phyloP scores from a whole-genome alignment of 2,329 filamentous ascomycete species.

The Endoconidiophora laricicola region DNA sequence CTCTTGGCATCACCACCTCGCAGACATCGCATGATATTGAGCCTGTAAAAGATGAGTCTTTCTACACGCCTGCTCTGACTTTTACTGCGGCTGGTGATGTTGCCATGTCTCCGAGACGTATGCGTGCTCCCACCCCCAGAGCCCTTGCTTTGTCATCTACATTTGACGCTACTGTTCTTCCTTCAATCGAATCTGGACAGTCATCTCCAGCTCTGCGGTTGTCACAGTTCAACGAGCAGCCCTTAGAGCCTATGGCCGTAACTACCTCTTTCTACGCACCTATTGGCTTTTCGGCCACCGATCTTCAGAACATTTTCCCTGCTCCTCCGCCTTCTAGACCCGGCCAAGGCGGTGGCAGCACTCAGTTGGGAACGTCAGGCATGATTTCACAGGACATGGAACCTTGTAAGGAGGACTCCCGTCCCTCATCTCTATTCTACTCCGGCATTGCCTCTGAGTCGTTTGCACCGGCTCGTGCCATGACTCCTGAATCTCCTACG shows the following conservation, averaged over 20 bases:
- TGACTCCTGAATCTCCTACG: background rate
- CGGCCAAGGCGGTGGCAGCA: too few species aligned
- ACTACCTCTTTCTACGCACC: slow-evolving; percentile 6
- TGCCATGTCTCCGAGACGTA: background rate
- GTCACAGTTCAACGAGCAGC: slow-evolving; percentile 1
- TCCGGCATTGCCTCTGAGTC: slow-evolving; percentile 1
- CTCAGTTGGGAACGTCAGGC: slow-evolving; percentile 3
- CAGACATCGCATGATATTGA: slow-evolving; percentile 18
- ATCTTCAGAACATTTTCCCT: slow-evolving; percentile 12
- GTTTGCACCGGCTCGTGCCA: slow-evolving; percentile 1
- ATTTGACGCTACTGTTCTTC: slow-evolving; percentile 7
- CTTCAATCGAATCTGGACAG: background rate
- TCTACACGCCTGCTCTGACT: slow-evolving; percentile 11
- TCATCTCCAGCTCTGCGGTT: background rate
- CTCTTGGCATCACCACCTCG: slow-evolving; percentile 16
- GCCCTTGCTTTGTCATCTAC: slow-evolving; percentile 8
- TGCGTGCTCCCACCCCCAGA: background rate
- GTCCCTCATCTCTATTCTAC: slow-evolving; percentile 3
- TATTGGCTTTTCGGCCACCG: slow-evolving; percentile 8
- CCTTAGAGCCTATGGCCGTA: slow-evolving; percentile 2
- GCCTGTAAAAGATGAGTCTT: slow-evolving; percentile 17
- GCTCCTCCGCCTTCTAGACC: slow-evolving; percentile 6
- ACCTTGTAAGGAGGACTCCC: background rate
- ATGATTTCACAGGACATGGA: slow-evolving; percentile 2
- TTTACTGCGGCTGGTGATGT: slow-evolving; percentile 4